Base-by-base conservation (phyloP, 108 stramenopile species). In the Nitzschia sp. region DNA sequence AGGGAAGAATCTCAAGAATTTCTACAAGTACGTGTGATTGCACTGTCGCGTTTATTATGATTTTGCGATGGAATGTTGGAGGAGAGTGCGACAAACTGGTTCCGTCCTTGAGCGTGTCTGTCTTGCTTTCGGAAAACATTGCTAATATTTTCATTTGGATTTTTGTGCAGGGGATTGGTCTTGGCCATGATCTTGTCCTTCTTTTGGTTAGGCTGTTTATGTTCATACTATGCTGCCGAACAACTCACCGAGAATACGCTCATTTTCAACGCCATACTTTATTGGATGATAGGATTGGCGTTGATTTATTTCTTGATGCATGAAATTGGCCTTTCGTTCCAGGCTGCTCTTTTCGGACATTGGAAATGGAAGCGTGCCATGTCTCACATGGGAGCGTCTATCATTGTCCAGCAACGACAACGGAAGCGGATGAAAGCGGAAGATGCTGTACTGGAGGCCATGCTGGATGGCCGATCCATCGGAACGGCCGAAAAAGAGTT, bases 161-260 rank as follows among this genome's bases (percentile, higher is more conserved):
- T n/a, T n/a, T n/a, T 74, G 21, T 26, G 5, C 26, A 58, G 17
- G 26, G 56, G 56, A 5, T 36, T 53, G 11, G 56, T 75, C 1
- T 29, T 75, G 25, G 11, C 44, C 1, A 29, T 54, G 2, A 23
- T 76, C 9, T 50, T 45, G 26, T 17, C 62, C 26, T 41, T n/a
- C 29, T 76, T 70, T 57, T 76, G 59, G 61, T 31, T 61, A 21
- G 75, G 75, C 15, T 34, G 61, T 4, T 6, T 70, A 6, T 29
- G 52, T 29, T 35, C 55, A 1, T 70, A 53, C 26, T 48, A 46
- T 22, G 61, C 62, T 19, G 45, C 67, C 8, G 31, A 32, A 9
- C 1, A 17, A n/a, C 31, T 29, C 23, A 21, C 9, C 3, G 26
- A 68, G 34, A n/a, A 45, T 26, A 56, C 73, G 4, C 57, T 74